phyloP scores from a whole-genome alignment of 371 early-diverging fungal species.

The Mortierella polycephala region DNA sequence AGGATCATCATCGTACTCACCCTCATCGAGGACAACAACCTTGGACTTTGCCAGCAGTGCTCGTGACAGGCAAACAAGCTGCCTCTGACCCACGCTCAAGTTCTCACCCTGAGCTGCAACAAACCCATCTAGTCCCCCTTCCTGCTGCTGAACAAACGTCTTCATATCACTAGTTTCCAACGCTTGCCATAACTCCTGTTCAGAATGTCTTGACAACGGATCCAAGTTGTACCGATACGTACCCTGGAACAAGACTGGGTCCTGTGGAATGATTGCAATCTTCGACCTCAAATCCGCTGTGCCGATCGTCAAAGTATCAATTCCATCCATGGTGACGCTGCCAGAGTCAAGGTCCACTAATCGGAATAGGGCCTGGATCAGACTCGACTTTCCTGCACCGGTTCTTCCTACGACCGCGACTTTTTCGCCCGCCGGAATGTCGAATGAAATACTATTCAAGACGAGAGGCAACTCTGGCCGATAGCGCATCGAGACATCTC shows the following conservation, averaged over 20 bases:
- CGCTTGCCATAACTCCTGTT: constrained; percentile 86
- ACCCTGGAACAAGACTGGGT: constrained; percentile 88
- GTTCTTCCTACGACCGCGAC: constrained; percentile 94
- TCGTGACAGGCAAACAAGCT: constrained; percentile 87
- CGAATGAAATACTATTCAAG: constrained; percentile 65
- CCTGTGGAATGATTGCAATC: constrained; percentile 95
- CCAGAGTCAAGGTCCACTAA: constrained; percentile 86
- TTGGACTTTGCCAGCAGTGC: constrained; percentile 79
- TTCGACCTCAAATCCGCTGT: constrained; percentile 82
- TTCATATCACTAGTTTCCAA: constrained; percentile 81
- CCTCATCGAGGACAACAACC: constrained; percentile 87
- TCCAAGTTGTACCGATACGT: constrained; percentile 77
- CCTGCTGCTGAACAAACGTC: constrained; percentile 68
- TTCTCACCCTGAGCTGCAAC: constrained; percentile 80
- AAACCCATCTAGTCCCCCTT: constrained; percentile 74
- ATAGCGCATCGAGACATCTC: constrained; percentile 41
- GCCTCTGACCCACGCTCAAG: constrained; percentile 88
- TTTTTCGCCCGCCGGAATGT: constrained; percentile 74
- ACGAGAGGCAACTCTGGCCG: constrained; percentile 41
- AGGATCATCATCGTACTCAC: constrained; percentile 16
- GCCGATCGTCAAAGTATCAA: constrained; percentile 83
- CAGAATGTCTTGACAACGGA: constrained; percentile 77
- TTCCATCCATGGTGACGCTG: constrained; percentile 74
- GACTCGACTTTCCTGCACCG: constrained; percentile 93
- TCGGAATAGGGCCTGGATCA: constrained; percentile 90